Conservation (phyloP, 164 flowering plant genomes). For the Kalanchoe fedtschenkoi region DNA sequence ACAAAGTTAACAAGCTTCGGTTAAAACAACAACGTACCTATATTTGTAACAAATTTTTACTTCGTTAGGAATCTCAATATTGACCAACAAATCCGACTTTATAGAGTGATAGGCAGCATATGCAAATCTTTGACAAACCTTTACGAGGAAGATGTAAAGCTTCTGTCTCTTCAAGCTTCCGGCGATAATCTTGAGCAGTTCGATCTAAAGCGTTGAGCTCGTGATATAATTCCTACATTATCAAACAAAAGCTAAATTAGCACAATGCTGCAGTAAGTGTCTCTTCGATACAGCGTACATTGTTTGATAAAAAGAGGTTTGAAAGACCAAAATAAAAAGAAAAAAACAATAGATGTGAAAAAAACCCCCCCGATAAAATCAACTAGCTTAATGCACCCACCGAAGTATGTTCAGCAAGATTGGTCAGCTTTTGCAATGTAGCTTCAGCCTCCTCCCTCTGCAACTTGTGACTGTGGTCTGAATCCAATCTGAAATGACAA, state of each 20-base stretch:
- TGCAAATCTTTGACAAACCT: constrained; percentile 23
- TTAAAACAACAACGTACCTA: not conserved
- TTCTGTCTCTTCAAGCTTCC: constrained; percentile 39
- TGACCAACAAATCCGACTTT: not conserved
- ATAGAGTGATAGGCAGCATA: not conserved
- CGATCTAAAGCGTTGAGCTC: constrained; percentile 52
- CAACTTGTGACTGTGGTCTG: constrained; percentile 22
- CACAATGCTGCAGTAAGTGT: not conserved
- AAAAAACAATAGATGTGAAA: not conserved
- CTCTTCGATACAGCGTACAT: not conserved
- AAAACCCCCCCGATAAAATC: too few relatives aligned
- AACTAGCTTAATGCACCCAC: constrained; percentile 27
- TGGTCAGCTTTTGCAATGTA: constrained; percentile 37
- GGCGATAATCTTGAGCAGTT: constrained; percentile 53
- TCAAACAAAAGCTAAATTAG: not conserved
- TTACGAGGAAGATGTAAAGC: constrained; percentile 40
- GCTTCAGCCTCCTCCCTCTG: constrained; percentile 27
- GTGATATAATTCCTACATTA: constrained; percentile 54
- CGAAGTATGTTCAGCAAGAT: constrained; percentile 46
- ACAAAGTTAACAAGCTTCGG: not conserved
- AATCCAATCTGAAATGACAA: constrained; percentile 27
- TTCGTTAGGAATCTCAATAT: not conserved
- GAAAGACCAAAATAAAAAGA: not conserved
- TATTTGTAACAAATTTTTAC: not conserved
- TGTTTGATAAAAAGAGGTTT: not conserved